These are phyloP conservation scores for Vanderwaltozyma tropicalis DNA, from an alignment of 805 yeast genomes.

Conservation along the genomic window DNA sequence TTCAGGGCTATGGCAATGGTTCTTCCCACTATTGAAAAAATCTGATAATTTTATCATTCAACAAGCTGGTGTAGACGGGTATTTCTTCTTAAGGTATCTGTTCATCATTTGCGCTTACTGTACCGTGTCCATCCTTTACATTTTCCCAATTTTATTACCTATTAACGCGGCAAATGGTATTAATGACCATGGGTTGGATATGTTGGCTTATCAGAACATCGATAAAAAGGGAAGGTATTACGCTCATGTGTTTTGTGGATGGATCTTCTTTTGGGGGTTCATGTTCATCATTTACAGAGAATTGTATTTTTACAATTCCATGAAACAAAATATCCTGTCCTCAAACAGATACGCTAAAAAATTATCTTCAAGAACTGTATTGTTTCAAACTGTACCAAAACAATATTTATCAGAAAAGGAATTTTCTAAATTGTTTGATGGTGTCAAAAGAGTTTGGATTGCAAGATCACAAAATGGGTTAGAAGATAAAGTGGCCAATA, in stretches of 20 bases:
- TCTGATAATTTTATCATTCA: constrained; percentile 67
- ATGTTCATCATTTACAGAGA: constrained; percentile 76
- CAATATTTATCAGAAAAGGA: constrained; percentile 62
- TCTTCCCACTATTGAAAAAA: constrained; percentile 49
- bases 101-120: constrained; percentile 44
- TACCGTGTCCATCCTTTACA: constrained; percentile 42
- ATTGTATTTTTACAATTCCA: constrained; percentile 61
- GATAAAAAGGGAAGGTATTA: constrained; percentile 51
- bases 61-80: constrained; percentile 92
- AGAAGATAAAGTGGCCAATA: constrained; percentile 42
- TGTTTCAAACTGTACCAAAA: constrained; percentile 77
- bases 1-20: constrained; percentile 60
- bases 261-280: constrained; percentile 65
- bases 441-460: constrained; percentile 74
- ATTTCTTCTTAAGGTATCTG: constrained; percentile 75
- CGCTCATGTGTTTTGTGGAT: constrained; percentile 75
- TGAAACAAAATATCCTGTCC: constrained; percentile 67
- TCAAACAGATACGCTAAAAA: constrained; percentile 72
- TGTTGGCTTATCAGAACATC: constrained; percentile 69
- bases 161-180: constrained; percentile 65
- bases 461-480: constrained; percentile 53
- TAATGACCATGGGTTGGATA: constrained; percentile 58
- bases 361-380: constrained; percentile 67
- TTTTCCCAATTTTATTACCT: constrained; percentile 69
- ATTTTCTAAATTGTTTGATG: constrained; percentile 64